phyloP scores from a whole-genome alignment of 495 filamentous ascomycete genomes.

The Penicillium steckii region DNA sequence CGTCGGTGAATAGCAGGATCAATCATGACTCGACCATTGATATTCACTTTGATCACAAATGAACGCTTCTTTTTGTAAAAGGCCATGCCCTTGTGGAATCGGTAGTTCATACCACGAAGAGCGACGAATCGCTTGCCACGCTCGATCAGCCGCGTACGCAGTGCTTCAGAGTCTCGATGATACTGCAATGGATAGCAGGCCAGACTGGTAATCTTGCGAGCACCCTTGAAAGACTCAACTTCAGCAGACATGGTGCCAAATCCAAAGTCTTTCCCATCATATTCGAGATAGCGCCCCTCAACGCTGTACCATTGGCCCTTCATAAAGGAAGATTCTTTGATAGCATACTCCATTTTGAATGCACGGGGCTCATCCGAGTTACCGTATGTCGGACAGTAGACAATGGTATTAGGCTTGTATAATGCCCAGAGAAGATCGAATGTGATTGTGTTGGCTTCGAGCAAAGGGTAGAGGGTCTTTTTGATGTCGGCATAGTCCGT shows the following conservation, averaged over 20 bases:
- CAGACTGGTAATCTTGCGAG: conserved; percentile 77
- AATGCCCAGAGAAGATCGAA: conserved; percentile 90
- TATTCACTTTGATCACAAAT: conserved; percentile 74
- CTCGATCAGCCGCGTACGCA: conserved; percentile 69
- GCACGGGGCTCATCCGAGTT: conserved; percentile 78
- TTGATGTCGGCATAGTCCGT: conserved; percentile 77
- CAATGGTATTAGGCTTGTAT: conserved; percentile 86
- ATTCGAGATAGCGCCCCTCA: conserved; percentile 82
- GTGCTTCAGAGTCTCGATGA: conserved; percentile 68
- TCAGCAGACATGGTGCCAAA: conserved; percentile 69
- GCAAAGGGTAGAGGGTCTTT: conserved; percentile 78
- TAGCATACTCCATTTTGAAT: conserved; percentile 85
- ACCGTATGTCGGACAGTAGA: conserved; percentile 78
- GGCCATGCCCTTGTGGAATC: conserved; percentile 75
- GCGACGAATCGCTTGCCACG: conserved; percentile 84
- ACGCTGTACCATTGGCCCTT: conserved; percentile 79
- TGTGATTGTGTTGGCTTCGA: conserved; percentile 82
- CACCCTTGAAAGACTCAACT: conserved; percentile 77
- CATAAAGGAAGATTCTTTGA: conserved; percentile 68
- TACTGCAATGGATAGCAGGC: conserved; percentile 78
- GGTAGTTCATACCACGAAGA: conserved; percentile 81
- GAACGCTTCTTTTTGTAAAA: conserved; percentile 81
- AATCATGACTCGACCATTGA: conserved; percentile 90
- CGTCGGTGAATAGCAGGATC: conserved; percentile 84
- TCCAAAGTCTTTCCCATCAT: conserved; percentile 75